Conservation (phyloP, 805 yeast species). For the Cyberlindnera maclurae region DNA sequence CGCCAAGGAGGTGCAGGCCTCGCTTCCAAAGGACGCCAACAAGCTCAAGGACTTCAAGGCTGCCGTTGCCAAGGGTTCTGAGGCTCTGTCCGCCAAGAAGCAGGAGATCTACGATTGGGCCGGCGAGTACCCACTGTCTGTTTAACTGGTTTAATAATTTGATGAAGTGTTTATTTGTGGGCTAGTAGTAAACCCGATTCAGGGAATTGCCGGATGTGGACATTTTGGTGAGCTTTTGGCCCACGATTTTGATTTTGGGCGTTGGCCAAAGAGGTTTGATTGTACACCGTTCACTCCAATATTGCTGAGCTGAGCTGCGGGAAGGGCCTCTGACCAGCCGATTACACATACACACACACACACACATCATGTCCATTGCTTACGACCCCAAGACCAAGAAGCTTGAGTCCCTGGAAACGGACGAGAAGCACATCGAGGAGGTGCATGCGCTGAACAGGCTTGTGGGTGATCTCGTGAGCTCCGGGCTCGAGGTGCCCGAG, state of each 20-base stretch:
- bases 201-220: too few species aligned
- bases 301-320: too few species aligned
- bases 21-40: slow-evolving; percentile 87
- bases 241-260: too few species aligned
- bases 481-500: slow-evolving; percentile 42
- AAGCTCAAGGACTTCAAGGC: slow-evolving; percentile 94
- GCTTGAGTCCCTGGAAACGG: slow-evolving; percentile 9
- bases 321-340: too few species aligned
- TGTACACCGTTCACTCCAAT: too few species aligned
- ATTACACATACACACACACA: too few species aligned
- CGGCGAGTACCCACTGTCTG: slow-evolving; percentile 70
- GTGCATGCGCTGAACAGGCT: slow-evolving; percentile 29
- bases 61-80: slow-evolving; percentile 63
- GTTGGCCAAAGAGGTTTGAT: too few species aligned
- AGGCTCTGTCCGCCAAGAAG: slow-evolving; percentile 60
- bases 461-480: slow-evolving; percentile 26
- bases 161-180: neutral
- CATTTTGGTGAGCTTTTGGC: too few species aligned
- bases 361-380: slow-evolving; percentile 11
- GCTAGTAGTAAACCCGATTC: too few species aligned
- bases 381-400: slow-evolving; percentile 26
- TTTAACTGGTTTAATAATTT: slow-evolving; percentile 30
- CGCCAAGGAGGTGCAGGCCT: slow-evolving; percentile 68
- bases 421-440: slow-evolving; percentile 19
- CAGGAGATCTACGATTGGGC: slow-evolving; percentile 88